Evolutionary conservation across 2,329 filamentous ascomycete genomes (phyloP), one percentile per base, ranked within the genome.

Genomic region (Talaromyces verruculosus): DNA sequence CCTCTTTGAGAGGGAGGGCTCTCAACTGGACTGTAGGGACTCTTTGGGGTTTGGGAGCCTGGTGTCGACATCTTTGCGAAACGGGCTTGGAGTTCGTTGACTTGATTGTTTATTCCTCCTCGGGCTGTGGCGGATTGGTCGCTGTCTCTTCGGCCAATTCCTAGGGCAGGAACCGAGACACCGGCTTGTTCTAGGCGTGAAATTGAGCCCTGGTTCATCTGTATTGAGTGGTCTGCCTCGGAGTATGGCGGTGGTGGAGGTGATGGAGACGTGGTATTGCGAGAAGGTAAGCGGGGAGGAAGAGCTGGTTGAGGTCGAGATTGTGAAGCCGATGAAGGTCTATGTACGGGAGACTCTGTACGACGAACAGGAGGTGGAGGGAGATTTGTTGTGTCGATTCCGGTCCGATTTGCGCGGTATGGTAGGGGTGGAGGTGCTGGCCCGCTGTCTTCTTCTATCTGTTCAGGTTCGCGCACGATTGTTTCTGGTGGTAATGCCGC

Each of bases 101-200:
- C 78, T 53, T 88, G 87, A 6, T 73, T 69, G 55, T 71, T 68
- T 37, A 68, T 65, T 4, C 63, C 62, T 37, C 79, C 72, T 19
- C 69, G 64, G 66, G 70, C 74, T 67, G 71, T 75, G 71, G 51
- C 72, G 74, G 60, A 75, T 75, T 67, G 74, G 72, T 70, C 68
- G 68, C 17, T 71, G 67, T 59, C 70, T 70, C 49, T 43, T 62
- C 70, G 69, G 4, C 87, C 88, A 67, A 96, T 96, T 5, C 90
- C 90, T 3, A 97, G 81, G 0, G 85, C 90, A 0, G 92, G 89
- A 0, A 97, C 91, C 0, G 89, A 91, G 5, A 97, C 83, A 0
- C 93, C 93, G 0, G 91, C 89, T 43, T 87, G 85, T 11, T 88
- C 87, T 8, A 97, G 83, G 49, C 91, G 85, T 66, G 80, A 84